Percentiles rank a stretch among this genome's conserved stretches.
These are phyloP conservation scores for Hyparrhenia diplandra DNA, from an alignment of 176 grass and related monocot genomes.

Conservation along the genomic window DNA sequence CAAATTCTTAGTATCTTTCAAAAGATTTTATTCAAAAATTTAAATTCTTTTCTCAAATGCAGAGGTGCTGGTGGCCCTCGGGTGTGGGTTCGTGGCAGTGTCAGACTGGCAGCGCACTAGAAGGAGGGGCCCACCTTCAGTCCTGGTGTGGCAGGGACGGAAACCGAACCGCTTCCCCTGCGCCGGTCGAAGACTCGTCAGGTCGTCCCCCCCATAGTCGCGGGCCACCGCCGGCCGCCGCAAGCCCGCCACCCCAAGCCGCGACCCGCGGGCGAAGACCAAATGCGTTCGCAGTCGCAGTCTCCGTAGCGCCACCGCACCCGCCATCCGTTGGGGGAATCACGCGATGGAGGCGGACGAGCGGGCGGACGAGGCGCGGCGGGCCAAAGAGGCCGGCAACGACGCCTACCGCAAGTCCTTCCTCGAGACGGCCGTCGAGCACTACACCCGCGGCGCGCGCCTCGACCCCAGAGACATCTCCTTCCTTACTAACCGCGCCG, in stretches of 20 bases:
- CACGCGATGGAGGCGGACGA: constrained; percentile 22
- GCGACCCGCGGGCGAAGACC: neutral
- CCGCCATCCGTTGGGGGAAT: neutral
- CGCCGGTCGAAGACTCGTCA: neutral
- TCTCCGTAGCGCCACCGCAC: neutral
- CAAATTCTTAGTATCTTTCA: no score
- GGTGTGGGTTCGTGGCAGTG: no score
- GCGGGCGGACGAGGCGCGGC: constrained; percentile 38
- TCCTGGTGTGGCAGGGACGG: no score
- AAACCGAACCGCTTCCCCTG: no score
- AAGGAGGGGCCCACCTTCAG: no score
- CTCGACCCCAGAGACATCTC: constrained; percentile 44
- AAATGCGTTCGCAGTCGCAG: neutral
- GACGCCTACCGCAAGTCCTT: constrained; percentile 35
- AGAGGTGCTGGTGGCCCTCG: no score
- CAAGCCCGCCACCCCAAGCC: neutral
- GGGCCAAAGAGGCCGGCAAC: constrained; percentile 36
- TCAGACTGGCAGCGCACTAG: no score
- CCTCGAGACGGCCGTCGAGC: constrained; percentile 37
- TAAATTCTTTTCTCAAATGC: no score
- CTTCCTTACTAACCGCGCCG: constrained; percentile 57
- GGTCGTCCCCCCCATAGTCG: neutral
- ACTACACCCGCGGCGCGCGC: constrained; percentile 33
- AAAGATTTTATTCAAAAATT: no score
- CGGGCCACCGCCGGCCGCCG: neutral